Base-by-base conservation (phyloP, 2,329 filamentous ascomycete genomes). In the Scortechinia acanthostroma region DNA sequence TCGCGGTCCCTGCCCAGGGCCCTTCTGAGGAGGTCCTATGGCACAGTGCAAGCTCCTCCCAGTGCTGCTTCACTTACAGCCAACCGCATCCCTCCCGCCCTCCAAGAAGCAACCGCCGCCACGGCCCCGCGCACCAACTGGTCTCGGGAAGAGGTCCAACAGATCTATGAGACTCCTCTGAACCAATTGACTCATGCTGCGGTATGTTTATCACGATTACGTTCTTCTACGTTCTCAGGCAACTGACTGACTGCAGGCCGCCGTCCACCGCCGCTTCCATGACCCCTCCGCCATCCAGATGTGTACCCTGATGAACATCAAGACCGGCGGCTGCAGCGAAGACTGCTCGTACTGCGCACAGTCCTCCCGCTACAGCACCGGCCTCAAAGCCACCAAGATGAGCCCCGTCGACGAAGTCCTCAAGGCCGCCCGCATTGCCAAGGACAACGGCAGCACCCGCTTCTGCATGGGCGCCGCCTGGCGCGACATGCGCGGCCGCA, bases 401-500 rank as follows among this genome's bases (percentile, higher is more conserved):
- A 84, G 84, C 50, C 76, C 78, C 1, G 88, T 95, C 45, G 86
- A 93, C 47, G 80, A 85, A 0, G 90, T 95, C 2, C 78, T 95
- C 20, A 79, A 76, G 28, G 87, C 88, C 2, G 90, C 90, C 1
- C 78, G 80, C 25, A 77, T 79, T 22, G 90, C 90, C 48, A 88
- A 86, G 56, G 80, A 79, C 46, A 93, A 93, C 52, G 90, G 90
- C 43, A 90, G 85, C 68, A 94, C 88, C 5, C 80, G 90, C 2
- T 95, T 95, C 74, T 95, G 90, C 68, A 95, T 95, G 89, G 90
- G 90, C 5, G 90, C 90, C 3, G 90, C 90, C 0, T 95, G 90
- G 90, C 74, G 90, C 28, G 90, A 95, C 64, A 95, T 95, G 90
- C 83, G 88, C 14, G 90, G 90, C 16, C 85, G 90, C 52, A 93